Evolutionary conservation across 2,329 filamentous ascomycete species (phyloP).

Genomic region (Ophiosphaerella herpotricha): DNA sequence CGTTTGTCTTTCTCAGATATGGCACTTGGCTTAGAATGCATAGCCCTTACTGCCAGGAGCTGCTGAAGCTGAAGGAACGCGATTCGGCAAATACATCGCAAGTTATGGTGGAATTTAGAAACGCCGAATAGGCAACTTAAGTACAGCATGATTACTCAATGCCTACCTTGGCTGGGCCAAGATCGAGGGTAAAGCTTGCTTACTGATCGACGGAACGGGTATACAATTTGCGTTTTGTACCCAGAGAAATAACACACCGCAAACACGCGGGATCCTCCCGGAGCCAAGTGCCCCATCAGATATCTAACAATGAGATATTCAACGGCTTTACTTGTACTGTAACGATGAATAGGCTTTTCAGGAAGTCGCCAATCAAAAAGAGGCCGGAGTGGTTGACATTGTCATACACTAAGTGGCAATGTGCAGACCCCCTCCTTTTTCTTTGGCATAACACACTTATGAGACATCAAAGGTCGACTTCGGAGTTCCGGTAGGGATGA

Average conservation of each 20-base stretch:
- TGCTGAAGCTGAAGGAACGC: conserved; percentile 55
- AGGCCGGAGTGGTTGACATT: not conserved
- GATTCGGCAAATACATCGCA: conserved; percentile 12
- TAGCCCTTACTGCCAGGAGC: conserved; percentile 63
- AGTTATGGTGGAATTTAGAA: conserved; percentile 11
- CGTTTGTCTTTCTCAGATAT: conserved; percentile 72
- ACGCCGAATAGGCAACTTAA: conserved; percentile 9
- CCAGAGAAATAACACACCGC: conserved; percentile 6
- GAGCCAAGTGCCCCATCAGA: conserved; percentile 5
- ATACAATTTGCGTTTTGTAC: conserved; percentile 7
- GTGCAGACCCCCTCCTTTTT: not conserved
- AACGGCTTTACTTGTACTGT: conserved; percentile 2
- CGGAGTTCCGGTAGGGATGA: not conserved
- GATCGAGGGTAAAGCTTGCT: conserved; percentile 7
- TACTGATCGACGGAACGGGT: conserved; percentile 4
- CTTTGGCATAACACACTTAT: not conserved
- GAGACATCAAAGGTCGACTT: not conserved
- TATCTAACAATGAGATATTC: conserved; percentile 1
- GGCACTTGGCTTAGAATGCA: conserved; percentile 63
- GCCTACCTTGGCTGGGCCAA: conserved; percentile 8
- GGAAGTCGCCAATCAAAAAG: not conserved
- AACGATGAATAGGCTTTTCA: not conserved
- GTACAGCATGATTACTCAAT: conserved; percentile 12
- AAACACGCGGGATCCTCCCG: conserved; percentile 4
- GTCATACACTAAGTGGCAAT: not conserved